These are phyloP conservation scores for Pseudogymnoascus sp. DNA, from an alignment of 2,329 filamentous ascomycete genomes.

Conservation along the genomic window DNA sequence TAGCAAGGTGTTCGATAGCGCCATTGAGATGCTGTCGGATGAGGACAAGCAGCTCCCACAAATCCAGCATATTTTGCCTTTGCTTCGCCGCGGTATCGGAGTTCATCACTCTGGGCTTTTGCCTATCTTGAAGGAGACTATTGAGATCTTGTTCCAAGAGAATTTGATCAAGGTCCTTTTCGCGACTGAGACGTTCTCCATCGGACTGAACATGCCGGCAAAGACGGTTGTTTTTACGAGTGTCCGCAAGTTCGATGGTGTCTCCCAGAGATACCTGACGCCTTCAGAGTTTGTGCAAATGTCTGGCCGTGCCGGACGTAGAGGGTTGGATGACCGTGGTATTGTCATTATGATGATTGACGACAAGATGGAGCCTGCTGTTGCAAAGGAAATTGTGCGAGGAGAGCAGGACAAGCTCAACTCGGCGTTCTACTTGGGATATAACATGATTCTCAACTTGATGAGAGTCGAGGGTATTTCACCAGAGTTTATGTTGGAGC, in stretches of 20 bases:
- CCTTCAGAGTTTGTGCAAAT: conserved; percentile 98
- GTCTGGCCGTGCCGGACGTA: conserved; percentile 92
- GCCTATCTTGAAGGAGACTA: conserved; percentile 95
- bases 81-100: conserved; percentile 85
- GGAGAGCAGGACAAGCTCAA: conserved; percentile 96
- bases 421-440: conserved; percentile 93
- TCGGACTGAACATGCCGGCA: conserved; percentile 97
- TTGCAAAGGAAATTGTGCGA: conserved; percentile 91
- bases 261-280: conserved; percentile 71
- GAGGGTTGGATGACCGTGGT: conserved; percentile 94
- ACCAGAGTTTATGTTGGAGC: conserved; percentile 96
- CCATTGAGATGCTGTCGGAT: conserved; percentile 85
- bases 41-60: conserved; percentile 85
- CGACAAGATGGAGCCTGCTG: conserved; percentile 87
- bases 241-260: conserved; percentile 90
- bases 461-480: conserved; percentile 98
- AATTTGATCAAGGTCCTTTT: conserved; percentile 96
- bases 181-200: conserved; percentile 97
- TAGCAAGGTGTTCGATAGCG: conserved; percentile 84
- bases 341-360: conserved; percentile 99
- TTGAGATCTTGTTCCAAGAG: conserved; percentile 98
- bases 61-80: conserved; percentile 80
- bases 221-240: conserved; percentile 99
- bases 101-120: conserved; percentile 94
- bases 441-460: conserved; percentile 98